Base-by-base conservation (phyloP, 495 filamentous ascomycete genomes). In the Podospora comata region DNA sequence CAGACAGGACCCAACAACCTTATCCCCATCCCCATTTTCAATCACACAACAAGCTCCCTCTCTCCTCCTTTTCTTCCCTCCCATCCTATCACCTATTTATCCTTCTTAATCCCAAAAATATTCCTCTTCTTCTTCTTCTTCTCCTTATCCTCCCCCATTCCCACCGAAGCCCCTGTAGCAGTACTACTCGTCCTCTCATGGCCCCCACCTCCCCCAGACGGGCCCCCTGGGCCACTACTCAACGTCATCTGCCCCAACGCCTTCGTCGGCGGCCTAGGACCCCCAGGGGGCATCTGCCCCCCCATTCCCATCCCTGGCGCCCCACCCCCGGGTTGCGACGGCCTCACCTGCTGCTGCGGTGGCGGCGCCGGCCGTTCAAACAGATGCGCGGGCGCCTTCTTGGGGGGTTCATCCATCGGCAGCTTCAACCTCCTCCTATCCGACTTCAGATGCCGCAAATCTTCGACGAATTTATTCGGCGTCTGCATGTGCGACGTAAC, bases 401-500 rank as follows among this genome's bases (percentile, higher is more conserved):
- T 91, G 75, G 88, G 88, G 5, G 92, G 93, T 65, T 86, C 81
- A 72, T 98, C 94, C 34, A 88, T 84, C 2, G 95, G 95, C 54
- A 98, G 86, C 72, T 92, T 86, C 15, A 99, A 82, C 16, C 85
- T 82, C 54, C 91, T 82, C 75, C 88, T 89, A 72, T 92, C 91
- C 20, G 85, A 81, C 66, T 89, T 88, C 58, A 97, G 82, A 71
- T 94, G 92, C 48, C 88, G 85, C 5, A 99, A 79, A 72, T 99
- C 95, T 34, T 88, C 84, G 55, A 98, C 75, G 77, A 91, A 99
- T 5, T 96, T 79, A 27, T 84, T 80, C 1, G 95, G 93, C 5
- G 86, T 92, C 26, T 96, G 81, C 91, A 98, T 96, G 77, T 99
- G 94, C 15, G 87, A 91, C 1, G 92, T 94, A n/a, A 88, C 90